A percentile compares a stretch with the other conserved stretches of the same genome.
phyloP scores from a whole-genome alignment of 805 yeast genomes.

The Lachancea lanzarotensis region DNA sequence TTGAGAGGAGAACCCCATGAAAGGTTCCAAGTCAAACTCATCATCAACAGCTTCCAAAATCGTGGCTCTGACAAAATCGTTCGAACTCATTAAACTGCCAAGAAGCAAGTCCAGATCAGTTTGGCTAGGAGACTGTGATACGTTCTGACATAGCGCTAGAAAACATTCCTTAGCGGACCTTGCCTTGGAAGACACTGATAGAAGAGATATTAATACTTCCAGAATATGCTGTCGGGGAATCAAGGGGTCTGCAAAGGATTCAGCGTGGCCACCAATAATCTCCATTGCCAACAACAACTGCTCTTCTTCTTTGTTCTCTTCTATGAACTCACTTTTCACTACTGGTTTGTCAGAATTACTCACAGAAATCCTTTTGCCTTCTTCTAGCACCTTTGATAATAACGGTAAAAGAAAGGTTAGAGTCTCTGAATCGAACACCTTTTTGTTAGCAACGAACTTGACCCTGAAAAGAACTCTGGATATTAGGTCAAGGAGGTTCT shows the following conservation, averaged over 20 bases:
- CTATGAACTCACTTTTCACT: slow-evolving; percentile 61
- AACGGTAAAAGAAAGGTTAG: slow-evolving; percentile 73
- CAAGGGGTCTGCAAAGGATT: slow-evolving; percentile 54
- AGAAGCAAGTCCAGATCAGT: slow-evolving; percentile 56
- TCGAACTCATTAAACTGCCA: slow-evolving; percentile 50
- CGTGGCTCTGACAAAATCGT: slow-evolving; percentile 66
- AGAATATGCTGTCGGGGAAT: slow-evolving; percentile 68
- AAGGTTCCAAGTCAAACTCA: slow-evolving; percentile 52
- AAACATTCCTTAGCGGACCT: slow-evolving; percentile 81
- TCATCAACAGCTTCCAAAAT: slow-evolving; percentile 80
- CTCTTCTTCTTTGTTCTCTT: slow-evolving; percentile 86
- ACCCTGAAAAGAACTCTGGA: slow-evolving; percentile 68
- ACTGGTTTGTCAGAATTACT: slow-evolving; percentile 46
- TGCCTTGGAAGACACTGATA: slow-evolving; percentile 70
- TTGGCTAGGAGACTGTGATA: slow-evolving; percentile 53
- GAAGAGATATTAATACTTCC: slow-evolving; percentile 52
- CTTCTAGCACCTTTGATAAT: slow-evolving; percentile 57
- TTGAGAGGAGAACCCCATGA: slow-evolving; percentile 50
- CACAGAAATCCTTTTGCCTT: slow-evolving; percentile 53
- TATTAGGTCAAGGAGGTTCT: slow-evolving; percentile 46
- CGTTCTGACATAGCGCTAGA: slow-evolving; percentile 66
- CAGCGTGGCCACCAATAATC: slow-evolving; percentile 62
- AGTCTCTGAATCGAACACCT: slow-evolving; percentile 60
- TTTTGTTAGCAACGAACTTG: slow-evolving; percentile 67
- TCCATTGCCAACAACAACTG: slow-evolving; percentile 72